A percentile compares a stretch with the other conserved stretches of the same genome.
phyloP scores from a whole-genome alignment of 1,284 basidiomycete species.

The Kwoniella shivajii region DNA sequence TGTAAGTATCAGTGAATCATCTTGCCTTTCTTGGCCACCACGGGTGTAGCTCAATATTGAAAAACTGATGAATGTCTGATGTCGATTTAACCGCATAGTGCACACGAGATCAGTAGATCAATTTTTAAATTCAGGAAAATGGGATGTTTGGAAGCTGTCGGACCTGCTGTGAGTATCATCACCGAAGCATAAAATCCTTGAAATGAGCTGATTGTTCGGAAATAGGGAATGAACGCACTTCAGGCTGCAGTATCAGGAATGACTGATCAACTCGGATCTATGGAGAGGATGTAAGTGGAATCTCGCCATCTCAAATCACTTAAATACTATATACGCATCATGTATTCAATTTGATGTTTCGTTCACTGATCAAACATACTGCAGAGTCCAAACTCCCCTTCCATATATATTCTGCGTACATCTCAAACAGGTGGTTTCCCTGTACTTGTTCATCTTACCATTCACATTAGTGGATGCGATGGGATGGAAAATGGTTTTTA shows the following conservation, averaged over 20 bases:
- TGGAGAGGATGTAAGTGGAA: conserved; percentile 68
- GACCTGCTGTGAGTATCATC: conserved; percentile 67
- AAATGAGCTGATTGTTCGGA: background rate
- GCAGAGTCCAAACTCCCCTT: conserved; percentile 41
- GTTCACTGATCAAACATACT: background rate
- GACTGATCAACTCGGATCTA: conserved; percentile 77
- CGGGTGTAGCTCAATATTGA: too few species aligned
- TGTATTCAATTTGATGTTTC: background rate
- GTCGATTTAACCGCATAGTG: too few species aligned
- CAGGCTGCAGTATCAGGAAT: conserved; percentile 66
- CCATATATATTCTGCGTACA: conserved; percentile 66
- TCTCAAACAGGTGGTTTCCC: conserved; percentile 86
- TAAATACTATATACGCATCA: background rate
- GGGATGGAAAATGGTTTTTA: conserved; percentile 76
- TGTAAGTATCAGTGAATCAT: conserved; percentile 31
- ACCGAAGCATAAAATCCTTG: background rate
- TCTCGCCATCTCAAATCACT: background rate
- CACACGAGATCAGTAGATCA: conserved; percentile 70
- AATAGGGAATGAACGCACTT: conserved; percentile 71
- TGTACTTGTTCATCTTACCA: conserved; percentile 83
- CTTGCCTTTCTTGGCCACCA: too few species aligned
- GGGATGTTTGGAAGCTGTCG: conserved; percentile 78
- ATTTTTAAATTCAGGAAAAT: conserved; percentile 74
- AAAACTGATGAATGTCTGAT: too few species aligned
- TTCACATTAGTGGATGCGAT: conserved; percentile 68